Evolutionary conservation across 2,329 filamentous ascomycete genomes (phyloP), one percentile per base, ranked within the genome.

Genomic region (Scopulariopsis brevicaulis): DNA sequence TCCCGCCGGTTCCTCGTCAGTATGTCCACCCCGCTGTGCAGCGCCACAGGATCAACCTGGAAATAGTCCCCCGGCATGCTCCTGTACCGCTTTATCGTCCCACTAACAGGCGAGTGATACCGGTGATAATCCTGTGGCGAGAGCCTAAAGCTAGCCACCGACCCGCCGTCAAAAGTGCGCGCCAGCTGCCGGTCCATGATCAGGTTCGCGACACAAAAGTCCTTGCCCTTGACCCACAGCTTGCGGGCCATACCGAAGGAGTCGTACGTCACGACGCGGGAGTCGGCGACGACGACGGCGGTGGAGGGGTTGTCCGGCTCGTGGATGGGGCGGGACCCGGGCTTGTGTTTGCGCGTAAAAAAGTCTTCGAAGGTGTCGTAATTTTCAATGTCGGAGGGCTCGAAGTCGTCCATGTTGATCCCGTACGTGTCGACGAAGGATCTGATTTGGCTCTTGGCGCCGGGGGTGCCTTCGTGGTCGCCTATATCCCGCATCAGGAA

Each of bases 51-150:
- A 61, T 75, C 72, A 28, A 76, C 72, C 48, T 73, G 67, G 57
- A 75, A 76, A 60, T 75, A 75, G 53, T 73, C 69, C 0, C 74
- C 73, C 0, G 71, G 70, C 18, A 76, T 69, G 11, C 68, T 68
- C 54, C 68, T 68, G 56, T 69, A 72, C 59, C 65, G 63, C 59
- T 66, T 69, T 1, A 76, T 64, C 3, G 56, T 69, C 1, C 74
- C 74, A 0, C 64, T 65, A 3, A 76, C 71, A 3, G 74, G 74
- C 3, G 68, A 70, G 64, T 76, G 74, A 60, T 71, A 77, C 4
- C 74, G 68, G 61, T 77, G 74, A 59, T 76, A 76, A 62, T 76
- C 73, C 65, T 76, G 73, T 12, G 73, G 72, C 28, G 68, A 70
- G 2, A 77, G 63, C 4, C 71, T 67, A 58, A 74, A 74, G 58